Evolutionary conservation across 2,329 filamentous ascomycete genomes (phyloP).

Genomic region (Monilinia polystroma): DNA sequence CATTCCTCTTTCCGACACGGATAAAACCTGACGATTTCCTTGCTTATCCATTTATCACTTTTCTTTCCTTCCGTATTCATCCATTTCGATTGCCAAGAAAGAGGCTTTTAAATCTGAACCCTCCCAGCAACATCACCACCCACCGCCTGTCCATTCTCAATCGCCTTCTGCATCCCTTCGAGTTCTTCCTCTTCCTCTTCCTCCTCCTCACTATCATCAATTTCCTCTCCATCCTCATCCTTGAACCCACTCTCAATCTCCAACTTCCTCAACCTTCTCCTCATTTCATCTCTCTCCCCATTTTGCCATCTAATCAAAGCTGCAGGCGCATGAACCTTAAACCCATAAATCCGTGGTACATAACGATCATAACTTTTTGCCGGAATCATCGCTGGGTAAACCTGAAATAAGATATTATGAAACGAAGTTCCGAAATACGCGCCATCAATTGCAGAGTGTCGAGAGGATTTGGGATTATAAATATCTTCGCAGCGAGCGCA

Average conservation of each 20-base stretch:
- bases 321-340: conserved; percentile 89
- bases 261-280: conserved; percentile 66
- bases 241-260: conserved; percentile 80
- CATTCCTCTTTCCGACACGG: conserved; percentile 13
- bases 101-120: background rate
- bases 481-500: conserved; percentile 96
- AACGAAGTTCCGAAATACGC: conserved; percentile 98
- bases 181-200: conserved; percentile 45
- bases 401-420: conserved; percentile 98
- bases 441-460: conserved; percentile 92
- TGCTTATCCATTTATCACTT: background rate
- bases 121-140: conserved; percentile 9
- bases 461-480: conserved; percentile 97
- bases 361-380: conserved; percentile 84
- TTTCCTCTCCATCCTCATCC: conserved; percentile 60
- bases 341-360: conserved; percentile 87
- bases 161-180: conserved; percentile 1
- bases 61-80: background rate
- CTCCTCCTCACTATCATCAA: conserved; percentile 54
- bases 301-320: conserved; percentile 91
- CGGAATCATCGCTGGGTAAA: conserved; percentile 88
- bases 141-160: conserved; percentile 12
- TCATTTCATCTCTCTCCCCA: conserved; percentile 76
- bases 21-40: conserved; percentile 16
- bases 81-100: background rate